Percentiles rank a stretch among this genome's conserved stretches.
Conservation (phyloP, 1,284 basidiomycete genomes). For the Rhizoctonia solani region DNA sequence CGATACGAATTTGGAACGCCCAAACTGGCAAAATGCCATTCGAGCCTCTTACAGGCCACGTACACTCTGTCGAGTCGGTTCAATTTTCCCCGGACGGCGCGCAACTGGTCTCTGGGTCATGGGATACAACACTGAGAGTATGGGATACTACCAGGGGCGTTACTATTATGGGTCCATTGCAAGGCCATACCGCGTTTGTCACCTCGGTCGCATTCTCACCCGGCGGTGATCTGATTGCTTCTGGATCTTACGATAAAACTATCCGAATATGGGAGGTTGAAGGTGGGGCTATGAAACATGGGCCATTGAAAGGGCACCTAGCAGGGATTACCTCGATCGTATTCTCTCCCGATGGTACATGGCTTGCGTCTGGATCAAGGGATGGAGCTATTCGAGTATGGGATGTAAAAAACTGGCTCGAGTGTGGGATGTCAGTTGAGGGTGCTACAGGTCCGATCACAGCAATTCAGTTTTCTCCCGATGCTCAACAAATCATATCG, state of each 20-base stretch:
- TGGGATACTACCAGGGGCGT: background rate
- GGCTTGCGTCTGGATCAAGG: conserved; percentile 3
- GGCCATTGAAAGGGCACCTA: conserved; percentile 3
- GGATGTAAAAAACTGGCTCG: conserved; percentile 1
- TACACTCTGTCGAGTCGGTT: background rate
- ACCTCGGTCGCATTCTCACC: conserved; percentile 19
- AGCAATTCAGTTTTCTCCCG: background rate
- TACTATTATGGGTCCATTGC: background rate
- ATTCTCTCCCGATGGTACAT: conserved; percentile 21
- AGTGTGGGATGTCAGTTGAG: background rate
- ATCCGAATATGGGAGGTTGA: conserved; percentile 13
- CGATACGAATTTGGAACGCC: conserved; percentile 5
- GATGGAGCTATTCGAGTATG: conserved; percentile 26
- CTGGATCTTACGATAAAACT: conserved; percentile 14
- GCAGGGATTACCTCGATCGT: background rate
- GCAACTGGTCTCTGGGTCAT: conserved; percentile 13
- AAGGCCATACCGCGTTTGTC: background rate
- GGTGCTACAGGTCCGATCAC: background rate
- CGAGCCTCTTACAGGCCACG: background rate
- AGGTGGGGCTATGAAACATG: background rate
- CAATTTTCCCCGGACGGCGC: background rate
- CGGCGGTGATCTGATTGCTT: background rate
- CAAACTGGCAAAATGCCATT: background rate
- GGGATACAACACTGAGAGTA: background rate
- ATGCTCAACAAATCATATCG: background rate